Conservation (phyloP, 2,329 filamentous ascomycete species). For the Alternaria consortialis region DNA sequence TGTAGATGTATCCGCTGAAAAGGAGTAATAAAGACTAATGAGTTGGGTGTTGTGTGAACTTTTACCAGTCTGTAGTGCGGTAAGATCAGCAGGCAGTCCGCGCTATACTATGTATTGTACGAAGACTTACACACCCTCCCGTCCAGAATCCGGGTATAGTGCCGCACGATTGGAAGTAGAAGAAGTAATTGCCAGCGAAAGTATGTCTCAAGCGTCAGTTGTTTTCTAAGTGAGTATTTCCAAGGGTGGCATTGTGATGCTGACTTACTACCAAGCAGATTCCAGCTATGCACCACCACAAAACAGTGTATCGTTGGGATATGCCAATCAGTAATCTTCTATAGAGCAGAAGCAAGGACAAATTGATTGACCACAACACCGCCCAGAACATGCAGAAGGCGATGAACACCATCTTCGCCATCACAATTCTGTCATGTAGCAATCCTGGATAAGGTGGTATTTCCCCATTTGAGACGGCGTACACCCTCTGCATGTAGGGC, state of each 20-base stretch:
- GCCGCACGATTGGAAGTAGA: conserved; percentile 49
- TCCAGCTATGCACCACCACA: conserved; percentile 48
- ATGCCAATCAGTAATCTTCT: conserved; percentile 44
- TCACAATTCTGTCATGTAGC: conserved; percentile 34
- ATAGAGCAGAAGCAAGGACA: conserved; percentile 52
- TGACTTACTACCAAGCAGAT: conserved; percentile 44
- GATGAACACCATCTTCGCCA: conserved; percentile 51
- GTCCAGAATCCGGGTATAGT: conserved; percentile 21
- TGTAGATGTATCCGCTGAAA: conserved; percentile 40
- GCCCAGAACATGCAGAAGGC: conserved; percentile 51
- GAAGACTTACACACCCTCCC: conserved; percentile 14
- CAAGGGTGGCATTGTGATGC: background rate
- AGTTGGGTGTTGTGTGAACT: conserved; percentile 31
- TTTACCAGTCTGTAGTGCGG: background rate
- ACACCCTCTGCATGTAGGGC: conserved; percentile 44
- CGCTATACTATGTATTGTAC: background rate
- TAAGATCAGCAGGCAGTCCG: background rate
- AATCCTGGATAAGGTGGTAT: conserved; percentile 38
- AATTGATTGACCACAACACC: conserved; percentile 52
- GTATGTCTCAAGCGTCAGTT: conserved; percentile 28
- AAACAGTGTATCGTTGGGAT: conserved; percentile 31
- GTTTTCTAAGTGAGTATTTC: background rate
- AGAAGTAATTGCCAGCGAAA: conserved; percentile 46
- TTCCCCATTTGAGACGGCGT: conserved; percentile 32
- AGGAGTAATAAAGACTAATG: conserved; percentile 27